A percentile compares a stretch with the other conserved stretches of the same genome.
These are phyloP conservation scores for Psidium guajava DNA, from an alignment of 345 rosid genomes.

Conservation along the genomic window DNA sequence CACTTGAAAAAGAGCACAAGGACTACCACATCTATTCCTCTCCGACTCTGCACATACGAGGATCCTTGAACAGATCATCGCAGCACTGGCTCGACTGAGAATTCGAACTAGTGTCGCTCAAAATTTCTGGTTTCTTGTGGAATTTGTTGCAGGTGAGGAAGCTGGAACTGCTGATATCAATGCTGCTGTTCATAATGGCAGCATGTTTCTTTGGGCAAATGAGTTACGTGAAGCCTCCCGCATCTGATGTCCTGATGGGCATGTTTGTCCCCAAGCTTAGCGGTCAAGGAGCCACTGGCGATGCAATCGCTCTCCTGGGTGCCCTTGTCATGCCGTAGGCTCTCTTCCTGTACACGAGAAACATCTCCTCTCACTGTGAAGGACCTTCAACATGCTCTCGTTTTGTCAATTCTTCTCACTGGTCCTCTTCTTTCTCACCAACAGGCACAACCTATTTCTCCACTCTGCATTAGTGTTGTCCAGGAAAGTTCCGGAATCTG, in stretches of 20 bases:
- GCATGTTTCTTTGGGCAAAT: constrained; percentile 26
- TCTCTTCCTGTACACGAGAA: too few relatives aligned
- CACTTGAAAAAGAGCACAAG: too few relatives aligned
- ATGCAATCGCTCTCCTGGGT: constrained; percentile 39
- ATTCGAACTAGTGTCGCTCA: not conserved
- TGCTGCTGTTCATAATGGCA: constrained; percentile 36
- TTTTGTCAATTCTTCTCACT: not conserved
- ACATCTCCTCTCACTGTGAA: not conserved
- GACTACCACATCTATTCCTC: too few relatives aligned
- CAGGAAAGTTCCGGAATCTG: constrained; percentile 33
- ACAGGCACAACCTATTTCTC: constrained; percentile 41
- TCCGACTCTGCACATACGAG: too few relatives aligned
- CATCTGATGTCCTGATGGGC: constrained; percentile 28
- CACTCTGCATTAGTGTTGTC: constrained; percentile 42
- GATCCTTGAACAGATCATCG: too few relatives aligned
- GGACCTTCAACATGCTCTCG: not conserved
- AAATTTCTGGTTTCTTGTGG: not conserved
- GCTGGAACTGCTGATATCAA: constrained; percentile 27
- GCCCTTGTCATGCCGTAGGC: constrained; percentile 43
- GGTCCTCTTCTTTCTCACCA: not conserved
- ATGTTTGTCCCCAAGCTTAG: constrained; percentile 32
- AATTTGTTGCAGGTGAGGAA: constrained; percentile 25
- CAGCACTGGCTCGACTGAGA: too few relatives aligned
- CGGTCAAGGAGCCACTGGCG: constrained; percentile 27
- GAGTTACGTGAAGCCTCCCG: constrained; percentile 37